A percentile compares a stretch with the other conserved stretches of the same genome.
Evolutionary conservation across 2,329 filamentous ascomycete species (phyloP).

Genomic region (Pezicula carpinea): DNA sequence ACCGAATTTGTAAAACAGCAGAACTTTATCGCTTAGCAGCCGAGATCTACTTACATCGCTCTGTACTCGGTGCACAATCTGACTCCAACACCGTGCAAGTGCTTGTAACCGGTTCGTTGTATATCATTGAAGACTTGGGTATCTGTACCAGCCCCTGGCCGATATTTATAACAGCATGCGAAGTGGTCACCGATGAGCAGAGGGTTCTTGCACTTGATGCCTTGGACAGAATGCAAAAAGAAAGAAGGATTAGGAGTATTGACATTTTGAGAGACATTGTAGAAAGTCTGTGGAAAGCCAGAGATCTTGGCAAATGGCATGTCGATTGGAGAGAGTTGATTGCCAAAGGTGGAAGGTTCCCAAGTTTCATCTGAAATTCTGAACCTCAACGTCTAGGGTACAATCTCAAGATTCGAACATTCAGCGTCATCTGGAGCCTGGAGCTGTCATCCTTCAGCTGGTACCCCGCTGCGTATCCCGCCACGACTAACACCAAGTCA

Average conservation of each 20-base stretch:
- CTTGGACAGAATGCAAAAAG: conserved; percentile 37
- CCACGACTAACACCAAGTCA: neutral
- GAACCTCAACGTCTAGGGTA: no score
- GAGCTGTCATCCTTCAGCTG: no score
- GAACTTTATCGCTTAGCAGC: conserved; percentile 43
- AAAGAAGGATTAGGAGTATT: conserved; percentile 41
- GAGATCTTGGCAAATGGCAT: conserved; percentile 31
- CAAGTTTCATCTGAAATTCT: neutral
- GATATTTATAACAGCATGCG: conserved; percentile 42
- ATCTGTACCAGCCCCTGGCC: conserved; percentile 46
- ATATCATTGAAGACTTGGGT: conserved; percentile 31
- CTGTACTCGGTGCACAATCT: conserved; percentile 11
- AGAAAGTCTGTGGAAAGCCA: conserved; percentile 41
- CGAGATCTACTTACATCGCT: conserved; percentile 36
- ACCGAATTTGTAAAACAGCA: conserved; percentile 33
- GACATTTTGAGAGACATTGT: conserved; percentile 38
- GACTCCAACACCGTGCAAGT: conserved; percentile 4
- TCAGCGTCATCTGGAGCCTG: no score
- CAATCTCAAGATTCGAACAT: no score
- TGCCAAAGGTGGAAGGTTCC: neutral
- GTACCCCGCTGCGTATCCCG: no score
- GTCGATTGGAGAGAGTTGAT: neutral
- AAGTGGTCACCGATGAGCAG: conserved; percentile 36
- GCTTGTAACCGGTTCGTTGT: conserved; percentile 32
- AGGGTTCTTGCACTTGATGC: conserved; percentile 35